These are phyloP conservation scores for Pyronema omphalodes DNA, from an alignment of 495 filamentous ascomycete species.

Conservation along the genomic window DNA sequence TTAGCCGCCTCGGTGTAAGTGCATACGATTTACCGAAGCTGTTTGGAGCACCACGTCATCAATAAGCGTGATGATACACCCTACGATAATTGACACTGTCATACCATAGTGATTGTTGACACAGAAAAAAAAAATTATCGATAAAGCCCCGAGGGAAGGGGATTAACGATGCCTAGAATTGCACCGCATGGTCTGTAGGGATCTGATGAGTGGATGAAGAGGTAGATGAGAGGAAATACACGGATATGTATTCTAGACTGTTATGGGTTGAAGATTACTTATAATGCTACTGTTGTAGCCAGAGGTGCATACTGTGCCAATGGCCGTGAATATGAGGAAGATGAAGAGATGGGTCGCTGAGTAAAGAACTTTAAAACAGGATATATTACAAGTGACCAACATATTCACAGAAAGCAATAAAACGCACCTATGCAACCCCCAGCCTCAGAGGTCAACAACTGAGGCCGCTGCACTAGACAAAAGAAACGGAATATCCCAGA, in stretches of 20 bases:
- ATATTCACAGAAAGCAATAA: no score
- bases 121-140: slow-evolving; percentile 38
- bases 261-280: slow-evolving; percentile 44
- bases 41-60: slow-evolving; percentile 41
- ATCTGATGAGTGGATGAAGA: slow-evolving; percentile 13
- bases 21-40: slow-evolving; percentile 15
- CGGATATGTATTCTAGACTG: slow-evolving; percentile 39
- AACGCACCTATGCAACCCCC: no score
- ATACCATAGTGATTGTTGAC: slow-evolving; percentile 39
- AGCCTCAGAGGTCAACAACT: no score
- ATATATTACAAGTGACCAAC: no score
- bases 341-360: slow-evolving; percentile 37
- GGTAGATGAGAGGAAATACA: neutral
- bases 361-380: no score
- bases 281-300: slow-evolving; percentile 55
- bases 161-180: slow-evolving; percentile 15
- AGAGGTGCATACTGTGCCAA: slow-evolving; percentile 53
- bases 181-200: slow-evolving; percentile 26
- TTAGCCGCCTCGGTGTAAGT: slow-evolving; percentile 24
- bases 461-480: no score
- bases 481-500: no score
- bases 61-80: slow-evolving; percentile 37
- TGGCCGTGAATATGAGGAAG: slow-evolving; percentile 42
- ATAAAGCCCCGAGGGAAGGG: slow-evolving; percentile 14
- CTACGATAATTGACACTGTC: slow-evolving; percentile 41